Base-by-base conservation (phyloP, 164 flowering plant species). In the Magnolia changhungtana region DNA sequence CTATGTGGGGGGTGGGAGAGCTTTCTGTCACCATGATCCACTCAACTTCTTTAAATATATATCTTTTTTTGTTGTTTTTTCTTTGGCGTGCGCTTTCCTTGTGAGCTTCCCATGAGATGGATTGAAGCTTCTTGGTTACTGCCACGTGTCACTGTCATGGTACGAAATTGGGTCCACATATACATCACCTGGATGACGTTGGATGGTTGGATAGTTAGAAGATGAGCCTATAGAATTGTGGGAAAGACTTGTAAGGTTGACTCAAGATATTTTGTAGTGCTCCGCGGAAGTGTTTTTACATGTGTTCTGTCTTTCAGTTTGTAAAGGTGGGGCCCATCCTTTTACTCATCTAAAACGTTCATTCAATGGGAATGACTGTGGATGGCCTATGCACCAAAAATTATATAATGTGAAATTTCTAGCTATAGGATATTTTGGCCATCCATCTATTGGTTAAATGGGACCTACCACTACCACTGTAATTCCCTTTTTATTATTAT, bases 151-250 rank as follows among this genome's bases (percentile, higher is more conserved):
- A 61, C 18, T n/a, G 16, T 37, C 67, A 59, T 9, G 67, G 24
- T 61, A 31, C 67, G 67, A 29, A 29, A 14, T 11, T 73, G 75
- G 75, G 5, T 20, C 75, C 75, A 18, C 49, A 1, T 0, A 14
- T 61, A 1, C 75, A 13, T 73, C 75, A 73, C 65, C 31, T 8
- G 49, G 2, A 8, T 72, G 74, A 72, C 64, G 74, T 24, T 58
- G 65, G 74, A 52, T 4, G 45, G n/a, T 55, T 72, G 29, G 16
- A 24, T 66, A 1, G 13, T 55, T 8, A 11, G 8, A 2, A 66
- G 37, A 14, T 21, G 29, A 11, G 1, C 69, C 4, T 11, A 66
- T 21, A 21, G 16, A 66, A 4, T 11, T 21, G 31, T 66, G 69
- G 69, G 45, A 45, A 66, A 66, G 69, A 66, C 69, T 66, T 66